Conservation (phyloP, 768 basidiomycete genomes). For the Podaxis carcinomalis region DNA sequence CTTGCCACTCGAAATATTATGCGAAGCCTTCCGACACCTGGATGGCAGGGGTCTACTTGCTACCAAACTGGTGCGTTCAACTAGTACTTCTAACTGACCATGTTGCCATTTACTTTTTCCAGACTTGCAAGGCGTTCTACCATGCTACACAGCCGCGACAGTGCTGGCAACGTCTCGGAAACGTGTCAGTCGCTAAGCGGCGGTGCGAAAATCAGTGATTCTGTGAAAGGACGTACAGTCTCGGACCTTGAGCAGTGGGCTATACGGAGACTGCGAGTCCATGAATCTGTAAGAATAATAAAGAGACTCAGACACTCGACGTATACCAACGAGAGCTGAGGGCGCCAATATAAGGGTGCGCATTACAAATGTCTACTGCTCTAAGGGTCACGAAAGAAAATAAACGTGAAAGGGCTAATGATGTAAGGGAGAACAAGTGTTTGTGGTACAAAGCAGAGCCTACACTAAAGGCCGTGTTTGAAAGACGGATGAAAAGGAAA, state of each 20-base stretch:
- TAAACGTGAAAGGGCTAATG: too few relatives aligned
- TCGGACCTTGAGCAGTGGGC: background rate
- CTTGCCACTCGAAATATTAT: background rate
- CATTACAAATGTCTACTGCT: too few relatives aligned
- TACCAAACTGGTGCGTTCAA: background rate
- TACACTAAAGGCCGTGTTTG: too few relatives aligned
- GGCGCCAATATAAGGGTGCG: too few relatives aligned
- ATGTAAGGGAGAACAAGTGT: too few relatives aligned
- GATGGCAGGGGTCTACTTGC: background rate
- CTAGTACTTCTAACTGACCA: background rate
- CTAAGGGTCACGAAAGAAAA: too few relatives aligned
- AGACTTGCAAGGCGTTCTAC: background rate
- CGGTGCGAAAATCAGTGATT: background rate
- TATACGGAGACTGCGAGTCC: background rate
- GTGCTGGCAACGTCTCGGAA: background rate
- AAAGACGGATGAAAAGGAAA: too few relatives aligned
- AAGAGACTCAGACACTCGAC: too few relatives aligned
- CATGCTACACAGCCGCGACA: background rate
- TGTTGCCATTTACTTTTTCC: background rate
- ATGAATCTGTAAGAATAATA: too few relatives aligned
- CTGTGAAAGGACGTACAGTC: background rate
- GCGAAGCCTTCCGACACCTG: background rate
- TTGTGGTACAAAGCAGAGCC: too few relatives aligned
- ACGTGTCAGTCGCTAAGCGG: background rate
- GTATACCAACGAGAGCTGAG: too few relatives aligned